Evolutionary conservation across 495 filamentous ascomycete genomes (phyloP), one percentile per base, ranked within the genome.

Genomic region (Penicillium cataractarum): DNA sequence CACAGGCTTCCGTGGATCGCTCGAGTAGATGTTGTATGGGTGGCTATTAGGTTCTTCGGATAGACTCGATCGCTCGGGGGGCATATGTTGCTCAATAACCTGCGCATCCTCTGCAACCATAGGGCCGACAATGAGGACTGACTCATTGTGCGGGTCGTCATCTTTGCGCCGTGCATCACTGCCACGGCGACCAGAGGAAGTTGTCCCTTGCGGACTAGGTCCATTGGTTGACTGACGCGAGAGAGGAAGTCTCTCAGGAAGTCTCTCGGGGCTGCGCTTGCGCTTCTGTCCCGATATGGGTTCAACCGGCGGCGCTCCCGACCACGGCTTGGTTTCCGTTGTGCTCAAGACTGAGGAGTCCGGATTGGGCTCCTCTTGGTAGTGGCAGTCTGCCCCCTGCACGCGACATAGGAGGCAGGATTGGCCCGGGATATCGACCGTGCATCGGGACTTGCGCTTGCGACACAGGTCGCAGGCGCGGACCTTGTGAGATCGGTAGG

Each of bases 381-480:
- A 82, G 57, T 82, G 78, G 37, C 79, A 82, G 55, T 80, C 79
- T 22, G 79, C 79, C 22, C 78, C 78, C 60, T 82, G 80, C 35
- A 81, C 77, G 53, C 79, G 80, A 75, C 81, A 84, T 32, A 82
- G 62, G 0, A 83, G 69, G 55, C 81, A 84, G 6, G 78, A 79
- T 48, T 80, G 75, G 32, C 78, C 76, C 4, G 77, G 77, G 31
- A 79, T 80, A 61, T 83, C 81, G 10, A 82, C 78, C 2, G 78
- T 81, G 58, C 81, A 84, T 63, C 81, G 75, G 2, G 79, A 81
- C 66, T 84, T 84, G 69, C 81, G 77, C 63, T 80, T 80, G 59
- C 81, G 73, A 66, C 81, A 84, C n/a, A 80, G 69, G 61, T 82
- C 76, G 63, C 81, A 84, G 26, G 81, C 81, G 61, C 79, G 74